A percentile compares a stretch with the other conserved stretches of the same genome.
Evolutionary conservation across 148 eudicot genomes (phyloP).

Genomic region (Spergularia marina): DNA sequence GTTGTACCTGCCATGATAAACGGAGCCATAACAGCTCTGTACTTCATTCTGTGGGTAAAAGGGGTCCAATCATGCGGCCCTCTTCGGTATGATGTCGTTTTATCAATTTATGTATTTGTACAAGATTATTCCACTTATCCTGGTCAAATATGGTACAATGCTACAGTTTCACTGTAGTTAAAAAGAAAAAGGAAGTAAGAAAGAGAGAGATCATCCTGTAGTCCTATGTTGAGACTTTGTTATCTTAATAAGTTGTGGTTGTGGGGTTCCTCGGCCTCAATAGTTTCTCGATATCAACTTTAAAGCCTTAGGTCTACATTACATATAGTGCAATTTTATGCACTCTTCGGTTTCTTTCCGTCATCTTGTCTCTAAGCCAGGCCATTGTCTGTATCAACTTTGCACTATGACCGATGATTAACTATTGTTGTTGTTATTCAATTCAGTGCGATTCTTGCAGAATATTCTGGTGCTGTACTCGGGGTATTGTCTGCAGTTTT

Average conservation of each 20-base stretch:
- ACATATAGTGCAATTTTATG: neutral
- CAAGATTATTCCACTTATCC: neutral
- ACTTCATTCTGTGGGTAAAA: conserved; percentile 94
- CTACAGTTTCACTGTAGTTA: too few relatives aligned
- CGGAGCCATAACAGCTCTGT: conserved; percentile 88
- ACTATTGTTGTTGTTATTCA: conserved; percentile 19
- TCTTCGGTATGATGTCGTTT: conserved; percentile 51
- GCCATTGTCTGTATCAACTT: neutral
- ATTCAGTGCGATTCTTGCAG: conserved; percentile 82
- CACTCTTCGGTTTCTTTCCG: neutral
- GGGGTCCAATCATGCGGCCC: conserved; percentile 97
- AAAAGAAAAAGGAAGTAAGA: too few relatives aligned
- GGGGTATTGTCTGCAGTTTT: conserved; percentile 85
- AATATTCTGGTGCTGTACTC: conserved; percentile 96
- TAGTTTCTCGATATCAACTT: neutral
- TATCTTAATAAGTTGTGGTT: neutral
- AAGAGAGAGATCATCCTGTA: neutral
- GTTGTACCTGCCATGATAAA: conserved; percentile 84
- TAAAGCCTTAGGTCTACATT: neutral
- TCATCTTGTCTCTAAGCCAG: conserved; percentile 5
- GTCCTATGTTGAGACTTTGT: neutral
- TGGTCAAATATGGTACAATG: neutral
- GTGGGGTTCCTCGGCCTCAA: neutral
- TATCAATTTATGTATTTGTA: neutral
- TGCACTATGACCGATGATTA: conserved; percentile 1